Evolutionary conservation across 805 yeast species (phyloP).

Genomic region (Candida tibetensis): DNA sequence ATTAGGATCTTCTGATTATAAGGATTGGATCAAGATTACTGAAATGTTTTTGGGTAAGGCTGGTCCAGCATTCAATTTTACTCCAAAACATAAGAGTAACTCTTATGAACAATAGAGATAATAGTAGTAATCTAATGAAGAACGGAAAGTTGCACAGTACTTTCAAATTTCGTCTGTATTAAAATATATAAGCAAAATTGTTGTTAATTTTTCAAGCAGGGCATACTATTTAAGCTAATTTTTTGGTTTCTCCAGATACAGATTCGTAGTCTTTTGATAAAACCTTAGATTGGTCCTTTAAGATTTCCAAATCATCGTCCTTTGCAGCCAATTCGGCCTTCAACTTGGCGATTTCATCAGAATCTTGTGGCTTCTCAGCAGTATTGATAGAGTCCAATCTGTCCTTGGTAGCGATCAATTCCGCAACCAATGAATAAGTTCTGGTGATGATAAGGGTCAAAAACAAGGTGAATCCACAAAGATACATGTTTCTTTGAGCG

Average conservation of each 20-base stretch:
- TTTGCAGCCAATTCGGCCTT: conserved; percentile 48
- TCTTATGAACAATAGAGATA: conserved; percentile 48
- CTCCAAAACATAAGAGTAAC: conserved; percentile 94
- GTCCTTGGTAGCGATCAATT: conserved; percentile 64
- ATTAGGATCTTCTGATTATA: conserved; percentile 78
- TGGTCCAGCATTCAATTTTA: conserved; percentile 68
- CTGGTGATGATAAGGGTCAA: conserved; percentile 81
- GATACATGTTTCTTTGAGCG: conserved; percentile 93
- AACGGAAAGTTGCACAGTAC: background rate
- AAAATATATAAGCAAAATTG: too few species aligned
- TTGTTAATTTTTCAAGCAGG: too few species aligned
- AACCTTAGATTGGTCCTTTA: conserved; percentile 71
- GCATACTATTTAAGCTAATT: background rate
- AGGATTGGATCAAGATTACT: conserved; percentile 93
- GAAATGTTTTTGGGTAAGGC: conserved; percentile 94
- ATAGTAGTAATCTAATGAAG: too few species aligned
- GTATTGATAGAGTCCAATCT: conserved; percentile 34
- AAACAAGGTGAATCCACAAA: conserved; percentile 93
- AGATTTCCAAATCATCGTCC: conserved; percentile 60
- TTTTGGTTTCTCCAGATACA: conserved; percentile 4
- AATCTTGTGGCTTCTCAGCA: conserved; percentile 27
- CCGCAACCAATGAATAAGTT: conserved; percentile 77
- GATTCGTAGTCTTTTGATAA: conserved; percentile 62
- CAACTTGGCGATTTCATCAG: conserved; percentile 45
- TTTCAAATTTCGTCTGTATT: too few species aligned